phyloP scores from a whole-genome alignment of 1,139 yeast genomes.

The Sugiyamaella grinbergsii region DNA sequence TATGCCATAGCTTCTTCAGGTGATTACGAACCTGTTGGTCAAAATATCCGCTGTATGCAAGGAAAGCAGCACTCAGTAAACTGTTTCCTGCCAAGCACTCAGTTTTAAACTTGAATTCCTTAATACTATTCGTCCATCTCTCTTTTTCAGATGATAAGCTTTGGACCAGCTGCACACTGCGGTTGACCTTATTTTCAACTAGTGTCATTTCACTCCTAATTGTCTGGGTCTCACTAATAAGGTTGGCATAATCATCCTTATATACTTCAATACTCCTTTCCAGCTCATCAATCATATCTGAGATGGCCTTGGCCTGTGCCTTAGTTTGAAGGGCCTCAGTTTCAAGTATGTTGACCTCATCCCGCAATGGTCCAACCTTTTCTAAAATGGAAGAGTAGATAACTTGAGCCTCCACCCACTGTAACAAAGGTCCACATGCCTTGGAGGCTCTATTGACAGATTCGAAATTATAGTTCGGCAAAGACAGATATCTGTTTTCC shows the following conservation, averaged over 20 bases:
- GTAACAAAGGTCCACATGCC: constrained; percentile 90
- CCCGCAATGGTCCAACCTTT: constrained; percentile 70
- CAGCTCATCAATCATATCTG: constrained; percentile 77
- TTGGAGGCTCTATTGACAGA: constrained; percentile 86
- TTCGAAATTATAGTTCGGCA: constrained; percentile 68
- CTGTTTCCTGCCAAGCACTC: constrained; percentile 64
- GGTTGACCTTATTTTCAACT: constrained; percentile 61
- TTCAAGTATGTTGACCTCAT: constrained; percentile 65
- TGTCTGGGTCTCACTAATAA: constrained; percentile 76
- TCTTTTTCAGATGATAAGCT: constrained; percentile 66
- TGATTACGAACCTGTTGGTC: constrained; percentile 56
- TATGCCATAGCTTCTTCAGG: constrained; percentile 49
- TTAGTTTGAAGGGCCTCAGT: constrained; percentile 62
- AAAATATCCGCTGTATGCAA: constrained; percentile 62
- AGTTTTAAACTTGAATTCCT: constrained; percentile 52
- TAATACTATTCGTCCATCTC: constrained; percentile 71
- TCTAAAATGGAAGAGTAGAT: constrained; percentile 68
- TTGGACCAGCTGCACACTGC: constrained; percentile 66
- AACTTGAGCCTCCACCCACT: constrained; percentile 90
- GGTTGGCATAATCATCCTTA: constrained; percentile 66
- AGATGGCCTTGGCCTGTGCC: constrained; percentile 64
- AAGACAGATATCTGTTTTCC: constrained; percentile 61
- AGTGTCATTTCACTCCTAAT: constrained; percentile 68
- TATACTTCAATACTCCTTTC: constrained; percentile 67
- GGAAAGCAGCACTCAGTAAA: constrained; percentile 61